phyloP scores from a whole-genome alignment of 371 early-diverging fungal genomes.

The Chytridium lagenaria region DNA sequence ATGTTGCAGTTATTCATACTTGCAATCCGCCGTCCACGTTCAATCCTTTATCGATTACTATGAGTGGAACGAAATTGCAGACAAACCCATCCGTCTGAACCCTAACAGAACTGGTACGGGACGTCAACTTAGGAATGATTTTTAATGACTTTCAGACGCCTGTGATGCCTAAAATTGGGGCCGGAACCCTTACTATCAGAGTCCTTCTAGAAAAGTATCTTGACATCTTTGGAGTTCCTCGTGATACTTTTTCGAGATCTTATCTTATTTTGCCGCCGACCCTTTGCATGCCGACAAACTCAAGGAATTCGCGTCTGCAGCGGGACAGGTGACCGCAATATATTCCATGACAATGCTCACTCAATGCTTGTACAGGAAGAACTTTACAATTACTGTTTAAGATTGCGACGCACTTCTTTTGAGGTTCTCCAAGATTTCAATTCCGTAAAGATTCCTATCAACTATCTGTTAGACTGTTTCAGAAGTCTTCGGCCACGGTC shows the following conservation, averaged over 20 bases:
- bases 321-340: conserved; percentile 81
- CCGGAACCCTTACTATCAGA: conserved; percentile 67
- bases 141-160: no score
- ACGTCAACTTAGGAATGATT: no score
- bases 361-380: conserved; percentile 69
- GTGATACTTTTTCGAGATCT: conserved; percentile 89
- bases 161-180: no score
- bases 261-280: conserved; percentile 77
- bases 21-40: conserved; percentile 74
- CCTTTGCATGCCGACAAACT: conserved; percentile 78
- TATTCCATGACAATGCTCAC: background rate
- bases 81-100: conserved; percentile 63
- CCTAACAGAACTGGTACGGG: conserved; percentile 48
- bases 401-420: conserved; percentile 75
- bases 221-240: conserved; percentile 84
- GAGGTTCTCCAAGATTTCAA: conserved; percentile 87
- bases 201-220: conserved; percentile 72
- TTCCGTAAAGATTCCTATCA: conserved; percentile 70
- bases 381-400: conserved; percentile 80
- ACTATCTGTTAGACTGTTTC: conserved; percentile 84
- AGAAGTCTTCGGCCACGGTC: conserved; percentile 77
- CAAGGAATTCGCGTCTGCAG: conserved; percentile 75
- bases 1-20: conserved; percentile 79
- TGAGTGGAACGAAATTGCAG: conserved; percentile 75
- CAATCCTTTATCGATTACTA: conserved; percentile 69